Evolutionary conservation across 2,329 filamentous ascomycete species (phyloP).

Genomic region (Orbilia ellipsospora): DNA sequence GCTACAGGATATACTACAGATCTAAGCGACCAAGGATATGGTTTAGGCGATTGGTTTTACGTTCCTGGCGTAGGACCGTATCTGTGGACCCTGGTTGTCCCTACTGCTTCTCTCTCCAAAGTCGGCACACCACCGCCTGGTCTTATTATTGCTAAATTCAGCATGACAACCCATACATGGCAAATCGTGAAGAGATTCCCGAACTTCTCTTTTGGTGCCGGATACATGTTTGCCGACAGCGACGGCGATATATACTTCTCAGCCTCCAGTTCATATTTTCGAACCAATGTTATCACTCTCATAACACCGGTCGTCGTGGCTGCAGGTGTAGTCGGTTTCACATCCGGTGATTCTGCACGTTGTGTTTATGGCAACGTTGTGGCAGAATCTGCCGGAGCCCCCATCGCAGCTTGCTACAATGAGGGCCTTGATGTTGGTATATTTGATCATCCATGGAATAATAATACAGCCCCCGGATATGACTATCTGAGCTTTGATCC

Average conservation of each 20-base stretch:
- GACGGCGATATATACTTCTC: slow-evolving; percentile 10
- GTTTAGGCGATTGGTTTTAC: slow-evolving; percentile 5
- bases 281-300: slow-evolving; percentile 2
- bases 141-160: background rate
- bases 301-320: slow-evolving; percentile 1
- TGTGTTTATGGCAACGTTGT: slow-evolving; percentile 7
- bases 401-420: background rate
- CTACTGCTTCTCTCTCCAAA: no score
- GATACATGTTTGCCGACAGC: background rate
- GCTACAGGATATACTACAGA: background rate
- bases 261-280: background rate
- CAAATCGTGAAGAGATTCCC: background rate
- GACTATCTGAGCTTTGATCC: background rate
- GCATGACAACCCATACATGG: background rate
- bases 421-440: background rate
- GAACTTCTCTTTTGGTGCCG: background rate
- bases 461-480: background rate
- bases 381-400: background rate
- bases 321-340: background rate
- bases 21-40: background rate
- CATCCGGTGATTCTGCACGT: background rate
- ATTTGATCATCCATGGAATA: background rate
- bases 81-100: background rate
- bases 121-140: background rate
- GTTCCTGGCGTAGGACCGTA: background rate